These are phyloP conservation scores for Trichosporon ovoides DNA, from an alignment of 1,284 basidiomycete species.

Conservation along the genomic window DNA sequence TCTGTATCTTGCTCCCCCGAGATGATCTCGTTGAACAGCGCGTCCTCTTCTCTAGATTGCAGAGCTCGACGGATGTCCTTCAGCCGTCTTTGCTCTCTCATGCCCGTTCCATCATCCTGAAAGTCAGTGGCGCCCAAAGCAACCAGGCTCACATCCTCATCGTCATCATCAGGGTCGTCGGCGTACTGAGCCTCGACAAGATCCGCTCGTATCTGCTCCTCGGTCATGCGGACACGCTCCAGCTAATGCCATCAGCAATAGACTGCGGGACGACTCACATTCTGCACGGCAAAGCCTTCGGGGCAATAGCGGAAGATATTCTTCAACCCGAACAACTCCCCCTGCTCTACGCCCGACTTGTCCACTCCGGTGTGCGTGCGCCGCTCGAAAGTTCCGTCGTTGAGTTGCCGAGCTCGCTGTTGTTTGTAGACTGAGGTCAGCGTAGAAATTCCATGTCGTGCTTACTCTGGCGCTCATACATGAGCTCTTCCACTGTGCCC, in stretches of 20 bases:
- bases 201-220: slow-evolving; percentile 33
- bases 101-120: slow-evolving; percentile 1
- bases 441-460: not conserved
- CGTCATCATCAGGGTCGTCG: slow-evolving; percentile 24
- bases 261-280: slow-evolving; percentile 19
- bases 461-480: slow-evolving; percentile 49
- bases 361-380: slow-evolving; percentile 41
- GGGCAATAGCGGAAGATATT: slow-evolving; percentile 46
- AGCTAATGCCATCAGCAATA: slow-evolving; percentile 23
- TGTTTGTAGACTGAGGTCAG: slow-evolving; percentile 41
- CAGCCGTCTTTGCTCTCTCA: slow-evolving; percentile 19
- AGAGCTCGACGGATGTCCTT: slow-evolving; percentile 11
- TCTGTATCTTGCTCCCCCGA: slow-evolving; percentile 2
- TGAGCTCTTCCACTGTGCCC: slow-evolving; percentile 52
- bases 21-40: slow-evolving; percentile 12
- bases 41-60: not conserved
- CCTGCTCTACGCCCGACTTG: slow-evolving; percentile 17
- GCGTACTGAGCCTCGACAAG: slow-evolving; percentile 29
- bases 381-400: slow-evolving; percentile 44
- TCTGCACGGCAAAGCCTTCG: slow-evolving; percentile 35
- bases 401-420: slow-evolving; percentile 38
- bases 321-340: slow-evolving; percentile 45
- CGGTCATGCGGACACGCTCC: slow-evolving; percentile 29
- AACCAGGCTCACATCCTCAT: slow-evolving; percentile 17
- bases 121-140: not conserved